These are phyloP conservation scores for Pseudocercospora eumusae DNA, from an alignment of 2,329 filamentous ascomycete species.

Conservation along the genomic window DNA sequence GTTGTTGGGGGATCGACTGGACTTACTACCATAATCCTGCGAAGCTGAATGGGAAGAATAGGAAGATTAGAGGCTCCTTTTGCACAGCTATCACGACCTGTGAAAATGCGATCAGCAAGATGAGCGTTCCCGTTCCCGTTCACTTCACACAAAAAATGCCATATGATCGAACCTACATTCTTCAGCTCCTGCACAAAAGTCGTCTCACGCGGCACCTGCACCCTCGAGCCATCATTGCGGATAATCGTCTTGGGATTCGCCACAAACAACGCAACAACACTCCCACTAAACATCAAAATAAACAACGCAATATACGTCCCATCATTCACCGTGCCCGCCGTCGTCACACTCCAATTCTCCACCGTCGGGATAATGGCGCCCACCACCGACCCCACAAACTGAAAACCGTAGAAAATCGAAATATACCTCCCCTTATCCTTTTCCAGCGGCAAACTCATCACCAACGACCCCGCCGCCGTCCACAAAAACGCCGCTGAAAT, in stretches of 20 bases:
- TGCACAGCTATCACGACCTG: conserved; percentile 8
- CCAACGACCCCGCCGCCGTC: conserved; percentile 79
- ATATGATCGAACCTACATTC: too few species aligned
- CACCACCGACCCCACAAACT: conserved; percentile 1
- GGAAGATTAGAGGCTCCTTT: conserved; percentile 6
- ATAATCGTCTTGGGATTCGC: background rate
- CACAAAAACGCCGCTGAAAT: conserved; percentile 76
- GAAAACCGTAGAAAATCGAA: conserved; percentile 45
- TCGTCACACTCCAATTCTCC: conserved; percentile 5
- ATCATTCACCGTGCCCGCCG: background rate
- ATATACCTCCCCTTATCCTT: conserved; percentile 82
- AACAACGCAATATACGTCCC: conserved; percentile 8
- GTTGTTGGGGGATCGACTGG: background rate
- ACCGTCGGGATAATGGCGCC: conserved; percentile 8
- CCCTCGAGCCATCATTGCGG: conserved; percentile 6
- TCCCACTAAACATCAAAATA: conserved; percentile 5
- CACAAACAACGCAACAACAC: conserved; percentile 4
- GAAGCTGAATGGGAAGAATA: conserved; percentile 10
- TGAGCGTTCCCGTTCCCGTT: too few species aligned
- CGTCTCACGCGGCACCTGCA: background rate
- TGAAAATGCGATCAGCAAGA: background rate
- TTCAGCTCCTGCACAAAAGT: conserved; percentile 10
- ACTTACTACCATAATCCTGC: conserved; percentile 11
- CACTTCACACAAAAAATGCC: too few species aligned
- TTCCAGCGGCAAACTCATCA: conserved; percentile 88